Base-by-base conservation (phyloP, 768 basidiomycete genomes). In the Pleurotus tuber-regium region DNA sequence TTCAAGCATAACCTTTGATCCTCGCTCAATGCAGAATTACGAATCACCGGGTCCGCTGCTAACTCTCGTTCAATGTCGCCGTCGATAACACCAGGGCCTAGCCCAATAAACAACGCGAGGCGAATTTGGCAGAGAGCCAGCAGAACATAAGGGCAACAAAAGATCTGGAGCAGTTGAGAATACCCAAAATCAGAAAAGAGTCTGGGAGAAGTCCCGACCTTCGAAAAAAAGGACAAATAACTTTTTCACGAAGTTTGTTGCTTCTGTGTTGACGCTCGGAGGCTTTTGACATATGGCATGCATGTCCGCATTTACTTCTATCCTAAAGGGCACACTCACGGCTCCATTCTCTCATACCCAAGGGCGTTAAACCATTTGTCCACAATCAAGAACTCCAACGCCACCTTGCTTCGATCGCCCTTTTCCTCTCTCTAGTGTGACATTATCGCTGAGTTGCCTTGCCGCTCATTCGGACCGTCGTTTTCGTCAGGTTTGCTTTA, bases 391-490 rank as follows among this genome's bases (percentile, higher is more conserved):
- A 47, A 47, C 29, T 30, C 18, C 43, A 44, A 35, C 46, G 46
- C 46, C 46, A 48, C 46, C 30, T 48, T 29, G 43, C 24, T 48
- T 48, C 46, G 46, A 48, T 48, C 46, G 35, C 5, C 41, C 12
- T 8, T 35, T 21, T 21, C 31, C n/a, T 35, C 31, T 31, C 46
- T 38, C 24, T 24, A 26, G 14, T 48, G 46, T 23, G 46, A 35
- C 46, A 16, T 48, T 48, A 31, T 33, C 31, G 14, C 30, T 48
- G 31, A 11, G 12, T 35, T 28, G 46, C 29, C 46, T 48, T 48
- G 46, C 46, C 46, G 46, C 46, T 48, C 46, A 11, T 48, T 48
- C 46, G 46, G 46, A 48, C 46, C 46, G 46, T 48, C 46, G 18
- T 33, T 48, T 46, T 35, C 35, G n/a, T 26, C 12, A 25, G 29